Base-by-base conservation (phyloP, 805 yeast genomes). In the Groenewaldozyma tartarivorans region DNA sequence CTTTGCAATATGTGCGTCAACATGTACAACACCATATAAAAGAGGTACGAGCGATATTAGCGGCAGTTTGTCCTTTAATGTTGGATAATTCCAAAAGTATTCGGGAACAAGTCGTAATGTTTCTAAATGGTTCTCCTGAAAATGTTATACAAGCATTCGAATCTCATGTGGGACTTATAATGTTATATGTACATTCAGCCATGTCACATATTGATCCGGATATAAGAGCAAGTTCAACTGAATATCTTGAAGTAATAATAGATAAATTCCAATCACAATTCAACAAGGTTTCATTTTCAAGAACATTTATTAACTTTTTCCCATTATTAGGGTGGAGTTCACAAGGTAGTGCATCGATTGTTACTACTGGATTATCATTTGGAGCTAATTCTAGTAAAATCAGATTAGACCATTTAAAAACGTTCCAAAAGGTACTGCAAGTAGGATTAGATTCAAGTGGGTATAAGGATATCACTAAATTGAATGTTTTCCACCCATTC, bases 151-250 rank as follows among this genome's bases (percentile, higher is more conserved):
- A 40, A 6, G 35, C 37, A 26, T 47, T 57, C 19, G 71, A 17
- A 55, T 81, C 41, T 13, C 64, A 66, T 40, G 45, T 53, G 3
- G 35, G 50, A 19, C 40, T 50, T 18, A 41, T 67, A 15, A 70
- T 82, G n/a, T 67, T 90, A 22, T 88, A 81, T 57, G 68, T 90
- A 15, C 82, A 81, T 50, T 80, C 90, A 39, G 94, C 95, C 2
- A 90, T 92, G 96, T 82, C 96, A 15, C 96, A 92, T 57, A 81
- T 92, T 32, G 72, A 72, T 22, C 78, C 86, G 1, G 77, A 75
- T 3, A 77, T 92, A 20, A 72, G 95, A 41, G 73, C 75, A 35
- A 87, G 83, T 45, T 76, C 94, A 1, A 74, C 90, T 0, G 74
- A 71, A 43, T 83, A 81, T 50, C 62, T 88, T 20, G 66, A 69